A percentile compares a stretch with the other conserved stretches of the same genome.
These are phyloP conservation scores for Neonectria ditissima DNA, from an alignment of 2,329 filamentous ascomycete species.

Conservation along the genomic window DNA sequence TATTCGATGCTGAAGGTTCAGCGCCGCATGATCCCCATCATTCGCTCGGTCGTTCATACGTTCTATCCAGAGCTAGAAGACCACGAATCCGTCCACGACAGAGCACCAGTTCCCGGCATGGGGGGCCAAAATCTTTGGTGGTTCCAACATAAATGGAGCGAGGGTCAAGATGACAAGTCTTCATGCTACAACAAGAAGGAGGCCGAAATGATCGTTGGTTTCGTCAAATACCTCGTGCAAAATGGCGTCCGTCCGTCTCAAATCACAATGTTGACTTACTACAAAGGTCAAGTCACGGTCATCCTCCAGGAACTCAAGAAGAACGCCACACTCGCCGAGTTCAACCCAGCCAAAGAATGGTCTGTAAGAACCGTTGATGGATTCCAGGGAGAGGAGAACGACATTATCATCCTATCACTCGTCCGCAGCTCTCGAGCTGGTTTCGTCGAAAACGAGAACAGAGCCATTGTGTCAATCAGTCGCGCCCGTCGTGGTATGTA, in stretches of 20 bases:
- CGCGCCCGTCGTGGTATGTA: conserved; percentile 85
- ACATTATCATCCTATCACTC: conserved; percentile 82
- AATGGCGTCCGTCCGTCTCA: conserved; percentile 70
- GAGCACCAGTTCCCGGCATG: conserved; percentile 61
- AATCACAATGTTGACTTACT: conserved; percentile 89
- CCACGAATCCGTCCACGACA: conserved; percentile 55
- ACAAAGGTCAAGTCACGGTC: conserved; percentile 82
- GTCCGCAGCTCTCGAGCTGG: conserved; percentile 82
- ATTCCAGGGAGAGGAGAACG: conserved; percentile 93
- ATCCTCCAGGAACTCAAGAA: conserved; percentile 64
- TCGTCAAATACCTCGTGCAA: conserved; percentile 77
- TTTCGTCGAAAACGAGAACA: conserved; percentile 75
- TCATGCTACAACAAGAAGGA: conserved; percentile 79
- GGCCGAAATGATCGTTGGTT: conserved; percentile 79
- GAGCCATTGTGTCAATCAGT: conserved; percentile 69
- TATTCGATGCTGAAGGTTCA: conserved; percentile 76
- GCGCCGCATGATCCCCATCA: conserved; percentile 65
- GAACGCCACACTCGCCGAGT: conserved; percentile 41
- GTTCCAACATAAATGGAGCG: conserved; percentile 67
- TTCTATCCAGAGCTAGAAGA: conserved; percentile 62
- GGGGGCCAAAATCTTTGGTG: conserved; percentile 54
- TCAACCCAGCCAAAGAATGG: conserved; percentile 49
- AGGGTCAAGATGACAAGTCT: conserved; percentile 70
- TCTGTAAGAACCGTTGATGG: conserved; percentile 87
- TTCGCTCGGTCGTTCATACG: conserved; percentile 58